These are phyloP conservation scores for Fraxinus albicans DNA, from an alignment of 305 asterid genomes.

Conservation along the genomic window DNA sequence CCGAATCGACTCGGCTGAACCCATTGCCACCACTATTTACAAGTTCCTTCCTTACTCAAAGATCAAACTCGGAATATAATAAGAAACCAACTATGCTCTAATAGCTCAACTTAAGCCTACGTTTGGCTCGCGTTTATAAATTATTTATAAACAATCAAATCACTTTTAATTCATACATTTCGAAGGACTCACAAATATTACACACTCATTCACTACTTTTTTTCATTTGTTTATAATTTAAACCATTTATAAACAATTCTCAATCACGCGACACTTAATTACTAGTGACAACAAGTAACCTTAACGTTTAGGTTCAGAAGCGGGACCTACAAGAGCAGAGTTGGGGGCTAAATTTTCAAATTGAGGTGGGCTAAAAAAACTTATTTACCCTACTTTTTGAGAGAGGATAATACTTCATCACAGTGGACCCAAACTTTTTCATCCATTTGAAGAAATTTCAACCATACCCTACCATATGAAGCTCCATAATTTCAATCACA, in stretches of 20 bases:
- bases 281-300: background rate
- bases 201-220: background rate
- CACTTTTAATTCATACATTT: background rate
- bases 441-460: conserved; percentile 26
- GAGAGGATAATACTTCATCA: background rate
- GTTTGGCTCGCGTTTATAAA: background rate
- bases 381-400: background rate
- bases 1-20: no score
- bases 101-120: background rate
- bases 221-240: no score
- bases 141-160: background rate
- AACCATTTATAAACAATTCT: background rate
- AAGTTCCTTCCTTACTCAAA: background rate
- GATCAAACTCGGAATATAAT: background rate
- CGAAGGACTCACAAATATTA: background rate
- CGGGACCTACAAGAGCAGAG: background rate
- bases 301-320: background rate
- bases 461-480: conserved; percentile 31
- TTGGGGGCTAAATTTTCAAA: background rate
- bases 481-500: conserved; percentile 30
- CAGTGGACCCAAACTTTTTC: conserved; percentile 2
- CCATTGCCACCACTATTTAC: no score
- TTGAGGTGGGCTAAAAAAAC: background rate
- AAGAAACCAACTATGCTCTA: background rate
- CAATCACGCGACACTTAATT: background rate